A percentile compares a stretch with the other conserved stretches of the same genome.
phyloP scores from a whole-genome alignment of 176 grass and related monocot species.

The Aegilops speltoides region DNA sequence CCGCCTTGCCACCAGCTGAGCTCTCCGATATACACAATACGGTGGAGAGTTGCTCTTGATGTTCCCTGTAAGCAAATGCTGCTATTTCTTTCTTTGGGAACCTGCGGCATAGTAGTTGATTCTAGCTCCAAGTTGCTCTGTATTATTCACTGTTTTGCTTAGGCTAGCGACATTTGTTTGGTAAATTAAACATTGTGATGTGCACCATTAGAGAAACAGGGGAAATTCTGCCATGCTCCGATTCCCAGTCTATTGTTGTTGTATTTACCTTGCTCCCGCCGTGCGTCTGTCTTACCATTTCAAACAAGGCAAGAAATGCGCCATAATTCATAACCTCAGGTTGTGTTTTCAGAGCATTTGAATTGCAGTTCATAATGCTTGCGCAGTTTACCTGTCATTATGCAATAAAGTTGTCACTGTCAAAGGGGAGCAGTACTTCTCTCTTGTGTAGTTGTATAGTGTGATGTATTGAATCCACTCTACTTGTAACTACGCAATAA shows the following conservation, averaged over 20 bases:
- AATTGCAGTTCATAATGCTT: not conserved
- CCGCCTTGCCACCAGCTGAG: constrained; percentile 2
- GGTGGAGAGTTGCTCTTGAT: constrained; percentile 3
- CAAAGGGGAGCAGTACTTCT: too few relatives aligned
- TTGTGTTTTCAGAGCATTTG: not conserved
- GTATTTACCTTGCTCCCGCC: not conserved
- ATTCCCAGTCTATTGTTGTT: not conserved
- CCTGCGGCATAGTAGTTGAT: constrained; percentile 23
- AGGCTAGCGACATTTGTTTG: constrained; percentile 22
- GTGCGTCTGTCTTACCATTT: not conserved
- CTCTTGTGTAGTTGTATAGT: too few relatives aligned
- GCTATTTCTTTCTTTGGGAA: constrained; percentile 21
- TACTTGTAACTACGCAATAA: too few relatives aligned
- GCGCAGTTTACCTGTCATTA: not conserved
- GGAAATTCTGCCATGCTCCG: not conserved
- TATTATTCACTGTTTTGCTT: constrained; percentile 13
- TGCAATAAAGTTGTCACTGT: too few relatives aligned
- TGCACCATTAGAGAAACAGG: not conserved
- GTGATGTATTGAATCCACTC: too few relatives aligned
- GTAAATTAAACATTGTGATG: not conserved
- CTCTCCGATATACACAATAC: constrained; percentile 37
- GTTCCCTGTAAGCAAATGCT: constrained; percentile 2
- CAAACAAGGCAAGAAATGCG: not conserved
- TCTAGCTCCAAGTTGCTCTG: constrained; percentile 28
- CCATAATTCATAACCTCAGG: not conserved